Evolutionary conservation across 805 yeast genomes (phyloP).

Genomic region (Lipomyces orientalis): DNA sequence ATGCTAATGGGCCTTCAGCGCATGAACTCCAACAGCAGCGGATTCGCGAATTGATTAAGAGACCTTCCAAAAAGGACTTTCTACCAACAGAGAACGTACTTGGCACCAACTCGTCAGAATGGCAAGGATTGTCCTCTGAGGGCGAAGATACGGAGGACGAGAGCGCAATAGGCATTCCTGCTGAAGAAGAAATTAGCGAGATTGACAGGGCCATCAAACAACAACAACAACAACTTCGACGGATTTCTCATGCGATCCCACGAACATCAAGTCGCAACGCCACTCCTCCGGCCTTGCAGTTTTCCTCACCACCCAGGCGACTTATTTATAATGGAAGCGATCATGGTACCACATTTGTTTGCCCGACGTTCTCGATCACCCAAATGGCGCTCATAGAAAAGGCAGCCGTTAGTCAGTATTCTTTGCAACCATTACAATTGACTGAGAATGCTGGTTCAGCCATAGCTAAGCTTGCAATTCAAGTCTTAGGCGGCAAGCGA

Average conservation of each 20-base stretch:
- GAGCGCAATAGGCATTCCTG: background rate
- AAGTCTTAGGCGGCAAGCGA: slow-evolving; percentile 70
- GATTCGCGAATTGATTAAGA: slow-evolving; percentile 19
- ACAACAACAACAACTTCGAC: slow-evolving; percentile 23
- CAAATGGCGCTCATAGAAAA: slow-evolving; percentile 80
- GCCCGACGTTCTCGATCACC: slow-evolving; percentile 65
- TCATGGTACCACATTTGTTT: slow-evolving; percentile 23
- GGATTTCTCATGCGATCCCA: slow-evolving; percentile 18
- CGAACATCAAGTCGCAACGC: slow-evolving; percentile 16
- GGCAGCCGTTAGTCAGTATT: slow-evolving; percentile 58
- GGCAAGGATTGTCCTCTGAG: slow-evolving; percentile 24
- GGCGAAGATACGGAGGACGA: slow-evolving; percentile 18
- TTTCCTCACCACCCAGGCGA: slow-evolving; percentile 15
- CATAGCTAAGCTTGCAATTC: slow-evolving; percentile 62
- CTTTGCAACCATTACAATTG: slow-evolving; percentile 53
- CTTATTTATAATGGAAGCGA: slow-evolving; percentile 16
- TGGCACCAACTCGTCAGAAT: slow-evolving; percentile 14
- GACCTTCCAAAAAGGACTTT: slow-evolving; percentile 28
- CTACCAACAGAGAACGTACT: slow-evolving; percentile 35
- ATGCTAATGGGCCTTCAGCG: slow-evolving; percentile 19
- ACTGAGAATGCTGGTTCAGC: slow-evolving; percentile 75
- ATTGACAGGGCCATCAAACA: slow-evolving; percentile 24
- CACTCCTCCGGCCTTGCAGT: slow-evolving; percentile 22
- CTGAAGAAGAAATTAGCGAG: slow-evolving; percentile 31
- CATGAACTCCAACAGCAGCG: slow-evolving; percentile 34